Evolutionary conservation across 164 flowering plant genomes (phyloP), one percentile per base, ranked within the genome.

Genomic region (Kalanchoe fedtschenkoi): DNA sequence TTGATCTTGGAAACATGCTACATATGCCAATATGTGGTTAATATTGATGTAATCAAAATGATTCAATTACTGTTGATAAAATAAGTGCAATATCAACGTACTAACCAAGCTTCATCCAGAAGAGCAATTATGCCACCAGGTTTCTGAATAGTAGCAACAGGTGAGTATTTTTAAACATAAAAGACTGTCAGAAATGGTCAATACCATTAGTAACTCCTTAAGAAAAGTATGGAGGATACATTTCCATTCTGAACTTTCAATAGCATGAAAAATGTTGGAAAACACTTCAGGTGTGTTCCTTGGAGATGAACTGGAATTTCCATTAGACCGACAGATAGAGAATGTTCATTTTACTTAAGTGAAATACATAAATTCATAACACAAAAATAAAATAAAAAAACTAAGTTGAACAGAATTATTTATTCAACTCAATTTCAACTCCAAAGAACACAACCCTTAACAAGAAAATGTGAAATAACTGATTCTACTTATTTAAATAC

Each of bases 1-100:
- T 95, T 60, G 99, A 95, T 77, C 96, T 83, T 34, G 97, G 99
- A 73, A 95, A 87, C 99, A 95, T 95, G 63, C 99, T 95, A 62
- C 80, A 79, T 66, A 10, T 6, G 34, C n/a, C 24, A 53, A 15
- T 34, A n/a, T 28, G 37, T 55, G 15, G 16, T 41, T 32, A 24
- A 44, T 16, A 66, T 62, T n/a, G 33, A 55, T 9, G n/a, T 6
- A 17, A 11, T 7, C 17, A 58, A 16, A n/a, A 19, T 11, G 17
- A 5, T 19, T 19, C 10, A 15, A 57, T 8, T 0, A 19, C 19
- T 19, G 2, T 34, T 34, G 4, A n/a, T 2, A 9, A 16, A 11
- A 37, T 22, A 32, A 19, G 22, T n/a, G 13, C 11, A 58, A 21
- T 5, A 42, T 28, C 10, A 55, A 6, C 26, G 26, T 34, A 68